phyloP scores from a whole-genome alignment of 2,329 filamentous ascomycete species.

The Salinomyces thailandicus region DNA sequence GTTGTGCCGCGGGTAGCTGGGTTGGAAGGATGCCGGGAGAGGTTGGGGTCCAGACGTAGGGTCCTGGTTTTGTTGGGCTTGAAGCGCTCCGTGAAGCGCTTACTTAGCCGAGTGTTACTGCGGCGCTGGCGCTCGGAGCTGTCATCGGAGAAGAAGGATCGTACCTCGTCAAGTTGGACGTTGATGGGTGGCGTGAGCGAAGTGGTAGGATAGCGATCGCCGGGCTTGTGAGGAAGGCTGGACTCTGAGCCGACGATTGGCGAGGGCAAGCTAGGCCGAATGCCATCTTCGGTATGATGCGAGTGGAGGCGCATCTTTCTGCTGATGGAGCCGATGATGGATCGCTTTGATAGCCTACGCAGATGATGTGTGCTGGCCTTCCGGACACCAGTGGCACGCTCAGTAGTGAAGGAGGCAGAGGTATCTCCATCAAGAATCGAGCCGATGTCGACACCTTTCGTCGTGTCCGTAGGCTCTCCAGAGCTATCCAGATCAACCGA shows the following conservation, averaged over 20 bases:
- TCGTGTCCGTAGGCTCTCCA: constrained; percentile 13
- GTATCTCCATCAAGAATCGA: constrained; percentile 19
- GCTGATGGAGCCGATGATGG: constrained; percentile 27
- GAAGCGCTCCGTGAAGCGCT: constrained; percentile 23
- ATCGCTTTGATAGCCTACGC: constrained; percentile 25
- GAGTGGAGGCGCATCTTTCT: constrained; percentile 23
- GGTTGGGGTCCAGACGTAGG: constrained; percentile 9
- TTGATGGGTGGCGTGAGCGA: constrained; percentile 33
- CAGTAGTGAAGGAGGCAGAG: constrained; percentile 21
- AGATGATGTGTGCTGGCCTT: constrained; percentile 9
- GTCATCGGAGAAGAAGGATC: constrained; percentile 35
- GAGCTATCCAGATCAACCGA: constrained; percentile 17
- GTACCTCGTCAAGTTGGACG: constrained; percentile 31
- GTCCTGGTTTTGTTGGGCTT: constrained; percentile 11
- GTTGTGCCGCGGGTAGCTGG: constrained; percentile 10
- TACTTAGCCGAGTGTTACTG: constrained; percentile 24
- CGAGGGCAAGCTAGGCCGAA: constrained; percentile 3
- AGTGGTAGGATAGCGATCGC: constrained; percentile 41
- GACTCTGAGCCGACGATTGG: constrained; percentile 4
- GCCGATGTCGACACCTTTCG: constrained; percentile 23
- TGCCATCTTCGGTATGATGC: constrained; percentile 5
- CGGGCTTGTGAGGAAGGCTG: constrained; percentile 27
- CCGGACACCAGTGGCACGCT: constrained; percentile 23
- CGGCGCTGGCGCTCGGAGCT: constrained; percentile 23
- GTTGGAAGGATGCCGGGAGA: constrained; percentile 3